These are phyloP conservation scores for Colletotrichum scovillei DNA, from an alignment of 2,329 filamentous ascomycete genomes.

Conservation along the genomic window DNA sequence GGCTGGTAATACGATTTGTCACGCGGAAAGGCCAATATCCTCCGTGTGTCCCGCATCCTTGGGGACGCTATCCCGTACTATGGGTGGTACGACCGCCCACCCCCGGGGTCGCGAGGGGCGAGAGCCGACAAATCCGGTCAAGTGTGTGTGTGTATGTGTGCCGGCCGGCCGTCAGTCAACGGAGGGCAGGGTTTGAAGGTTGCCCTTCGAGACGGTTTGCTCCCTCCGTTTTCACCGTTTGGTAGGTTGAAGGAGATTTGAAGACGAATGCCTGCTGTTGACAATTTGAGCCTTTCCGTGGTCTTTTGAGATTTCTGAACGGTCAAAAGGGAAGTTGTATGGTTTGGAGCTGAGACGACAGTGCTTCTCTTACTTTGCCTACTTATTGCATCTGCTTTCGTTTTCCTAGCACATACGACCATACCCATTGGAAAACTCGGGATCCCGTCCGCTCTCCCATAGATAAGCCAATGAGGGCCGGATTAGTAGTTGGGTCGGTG, in stretches of 20 bases:
- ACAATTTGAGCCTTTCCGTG: not conserved
- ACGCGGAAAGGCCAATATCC: not conserved
- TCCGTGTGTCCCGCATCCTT: no score
- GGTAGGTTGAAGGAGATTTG: not conserved
- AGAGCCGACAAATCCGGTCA: no score
- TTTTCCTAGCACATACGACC: not conserved
- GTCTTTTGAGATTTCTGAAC: not conserved
- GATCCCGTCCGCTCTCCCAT: slow-evolving; percentile 12
- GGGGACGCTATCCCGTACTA: no score
- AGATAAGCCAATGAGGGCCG: not conserved
- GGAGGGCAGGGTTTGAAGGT: not conserved
- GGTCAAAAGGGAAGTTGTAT: no score
- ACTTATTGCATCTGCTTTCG: no score
- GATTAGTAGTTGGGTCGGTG: not conserved
- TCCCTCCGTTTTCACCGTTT: not conserved
- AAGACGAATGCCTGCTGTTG: not conserved
- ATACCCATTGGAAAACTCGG: slow-evolving; percentile 26
- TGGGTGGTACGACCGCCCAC: no score
- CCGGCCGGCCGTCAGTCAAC: not conserved
- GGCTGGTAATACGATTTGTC: not conserved
- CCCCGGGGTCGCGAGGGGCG: no score
- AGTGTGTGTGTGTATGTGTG: not conserved
- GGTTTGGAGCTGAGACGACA: no score
- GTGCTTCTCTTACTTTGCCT: no score
- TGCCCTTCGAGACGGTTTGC: not conserved